Percentiles rank a stretch among this genome's conserved stretches.
phyloP scores from a whole-genome alignment of 2,329 filamentous ascomycete genomes.

The Volutella citrinella region DNA sequence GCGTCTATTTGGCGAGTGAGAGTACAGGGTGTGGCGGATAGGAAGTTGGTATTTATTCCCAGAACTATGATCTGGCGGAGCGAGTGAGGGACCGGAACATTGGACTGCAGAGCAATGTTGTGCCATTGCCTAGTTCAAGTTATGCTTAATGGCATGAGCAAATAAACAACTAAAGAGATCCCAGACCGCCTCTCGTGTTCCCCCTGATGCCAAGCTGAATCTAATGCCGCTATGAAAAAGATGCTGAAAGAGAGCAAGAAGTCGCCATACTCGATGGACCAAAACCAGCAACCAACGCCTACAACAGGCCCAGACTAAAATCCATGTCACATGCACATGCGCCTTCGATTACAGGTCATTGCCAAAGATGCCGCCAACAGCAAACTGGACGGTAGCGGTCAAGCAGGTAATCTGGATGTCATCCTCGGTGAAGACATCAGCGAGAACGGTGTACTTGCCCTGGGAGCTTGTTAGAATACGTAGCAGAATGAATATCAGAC shows the following conservation, averaged over 20 bases:
- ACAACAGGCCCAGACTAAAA: conserved; percentile 6
- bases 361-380: conserved; percentile 36
- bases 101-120: conserved; percentile 1
- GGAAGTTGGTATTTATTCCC: background rate
- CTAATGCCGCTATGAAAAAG: conserved; percentile 21
- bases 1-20: conserved; percentile 64
- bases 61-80: too few species aligned
- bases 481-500: background rate
- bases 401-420: conserved; percentile 81
- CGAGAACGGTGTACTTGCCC: conserved; percentile 87
- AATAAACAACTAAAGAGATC: conserved; percentile 8
- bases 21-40: conserved; percentile 2
- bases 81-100: too few species aligned
- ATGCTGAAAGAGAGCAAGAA: conserved; percentile 17
- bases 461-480: conserved; percentile 35
- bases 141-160: conserved; percentile 6
- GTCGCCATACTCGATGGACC: conserved; percentile 19
- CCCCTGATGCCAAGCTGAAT: conserved; percentile 20
- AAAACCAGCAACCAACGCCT: too few species aligned
- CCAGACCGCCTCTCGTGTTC: too few species aligned
- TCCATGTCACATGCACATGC: too few species aligned
- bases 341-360: conserved; percentile 44
- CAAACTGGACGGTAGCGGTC: conserved; percentile 68
- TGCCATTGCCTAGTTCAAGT: conserved; percentile 3
- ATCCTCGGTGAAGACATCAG: conserved; percentile 77